Evolutionary conservation across 2,329 filamentous ascomycete genomes (phyloP).

Genomic region (Fusarium concolor): DNA sequence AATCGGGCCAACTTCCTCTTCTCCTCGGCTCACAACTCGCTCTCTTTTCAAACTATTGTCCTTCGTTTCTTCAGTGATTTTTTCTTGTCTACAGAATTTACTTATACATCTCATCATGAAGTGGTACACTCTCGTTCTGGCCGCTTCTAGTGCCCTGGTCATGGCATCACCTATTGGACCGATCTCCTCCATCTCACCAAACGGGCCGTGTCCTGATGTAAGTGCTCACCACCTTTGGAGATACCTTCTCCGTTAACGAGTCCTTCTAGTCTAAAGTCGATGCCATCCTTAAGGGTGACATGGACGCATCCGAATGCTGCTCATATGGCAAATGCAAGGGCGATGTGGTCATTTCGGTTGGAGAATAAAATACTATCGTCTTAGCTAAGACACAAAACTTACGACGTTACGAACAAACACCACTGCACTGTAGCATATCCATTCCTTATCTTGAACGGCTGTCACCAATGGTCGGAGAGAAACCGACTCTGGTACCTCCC

Average conservation of each 20-base stretch:
- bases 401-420: conserved; percentile 40
- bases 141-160: conserved; percentile 25
- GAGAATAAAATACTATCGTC: conserved; percentile 40
- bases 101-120: conserved; percentile 34
- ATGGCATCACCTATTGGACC: conserved; percentile 33
- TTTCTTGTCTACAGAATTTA: not conserved
- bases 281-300: conserved; percentile 60
- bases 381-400: conserved; percentile 12
- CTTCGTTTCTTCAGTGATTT: conserved; percentile 12
- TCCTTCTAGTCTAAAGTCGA: conserved; percentile 49
- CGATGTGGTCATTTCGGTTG: conserved; percentile 61
- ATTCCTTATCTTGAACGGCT: conserved; percentile 1
- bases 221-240: conserved; percentile 10
- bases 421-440: not conserved
- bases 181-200: conserved; percentile 48
- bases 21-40: not conserved
- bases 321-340: conserved; percentile 65
- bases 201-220: conserved; percentile 52
- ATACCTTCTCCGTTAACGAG: conserved; percentile 7
- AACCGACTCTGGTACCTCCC: conserved; percentile 3
- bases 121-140: conserved; percentile 35
- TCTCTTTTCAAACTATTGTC: conserved; percentile 10
- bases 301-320: conserved; percentile 63
- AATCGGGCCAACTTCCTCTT: conserved; percentile 8
- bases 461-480: not conserved